A percentile compares a stretch with the other conserved stretches of the same genome.
These are phyloP conservation scores for Erigeron philadelphicus DNA, from an alignment of 140 eudicot genomes.

Conservation along the genomic window DNA sequence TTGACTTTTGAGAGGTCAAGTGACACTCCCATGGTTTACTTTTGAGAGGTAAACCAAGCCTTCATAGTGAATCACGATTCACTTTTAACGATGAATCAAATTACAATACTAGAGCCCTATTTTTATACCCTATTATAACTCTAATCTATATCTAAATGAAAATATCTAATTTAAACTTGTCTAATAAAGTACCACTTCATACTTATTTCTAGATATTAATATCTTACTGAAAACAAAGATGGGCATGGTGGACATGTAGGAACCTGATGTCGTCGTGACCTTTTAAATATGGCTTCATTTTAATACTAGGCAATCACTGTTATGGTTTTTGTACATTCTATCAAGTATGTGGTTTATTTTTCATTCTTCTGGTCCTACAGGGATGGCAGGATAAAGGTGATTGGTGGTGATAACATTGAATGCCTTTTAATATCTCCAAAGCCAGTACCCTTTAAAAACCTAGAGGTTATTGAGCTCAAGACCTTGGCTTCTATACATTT, in stretches of 20 bases:
- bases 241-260: neutral
- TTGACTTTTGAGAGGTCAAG: too few species aligned
- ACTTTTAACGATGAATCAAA: too few species aligned
- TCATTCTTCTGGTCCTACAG: conserved; percentile 36
- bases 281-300: neutral
- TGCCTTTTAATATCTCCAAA: conserved; percentile 75
- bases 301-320: neutral
- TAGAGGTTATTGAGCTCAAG: conserved; percentile 59
- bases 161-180: too few species aligned
- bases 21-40: neutral
- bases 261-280: neutral
- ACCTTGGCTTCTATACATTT: conserved; percentile 15
- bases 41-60: neutral
- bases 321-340: neutral
- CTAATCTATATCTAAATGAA: too few species aligned
- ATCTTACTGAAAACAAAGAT: too few species aligned
- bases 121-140: too few species aligned
- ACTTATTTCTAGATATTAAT: too few species aligned
- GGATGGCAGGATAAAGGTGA: conserved; percentile 92
- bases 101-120: too few species aligned
- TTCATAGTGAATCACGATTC: too few species aligned
- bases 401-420: conserved; percentile 89
- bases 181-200: too few species aligned
- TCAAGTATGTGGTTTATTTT: neutral
- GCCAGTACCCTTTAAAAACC: conserved; percentile 57